These are phyloP conservation scores for Coleophoma crateriformis DNA, from an alignment of 2,329 filamentous ascomycete species.

Conservation along the genomic window DNA sequence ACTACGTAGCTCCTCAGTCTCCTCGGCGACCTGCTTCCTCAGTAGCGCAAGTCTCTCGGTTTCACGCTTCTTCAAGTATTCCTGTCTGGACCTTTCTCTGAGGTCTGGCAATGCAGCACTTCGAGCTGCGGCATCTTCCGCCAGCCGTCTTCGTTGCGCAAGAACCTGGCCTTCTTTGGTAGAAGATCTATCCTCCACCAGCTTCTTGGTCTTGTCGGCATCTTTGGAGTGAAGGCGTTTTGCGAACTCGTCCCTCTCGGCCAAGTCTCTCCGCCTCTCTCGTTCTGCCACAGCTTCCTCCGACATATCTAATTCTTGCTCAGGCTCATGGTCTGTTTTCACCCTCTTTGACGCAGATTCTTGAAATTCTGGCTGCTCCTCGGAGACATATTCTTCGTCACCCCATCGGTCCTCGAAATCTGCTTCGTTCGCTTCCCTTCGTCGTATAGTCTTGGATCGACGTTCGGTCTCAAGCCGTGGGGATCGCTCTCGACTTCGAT, in stretches of 20 bases:
- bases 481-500: slow-evolving; percentile 27
- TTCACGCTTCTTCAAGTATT: slow-evolving; percentile 91
- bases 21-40: slow-evolving; percentile 84
- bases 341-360: slow-evolving; percentile 68
- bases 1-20: slow-evolving; percentile 73
- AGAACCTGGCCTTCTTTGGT: slow-evolving; percentile 50
- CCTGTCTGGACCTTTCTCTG: slow-evolving; percentile 77
- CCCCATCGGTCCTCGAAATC: slow-evolving; percentile 78
- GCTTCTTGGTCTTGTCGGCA: slow-evolving; percentile 62
- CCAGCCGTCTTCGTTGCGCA: slow-evolving; percentile 55
- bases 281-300: slow-evolving; percentile 53
- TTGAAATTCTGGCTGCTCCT: slow-evolving; percentile 53
- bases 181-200: slow-evolving; percentile 52
- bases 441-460: slow-evolving; percentile 44
- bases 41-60: slow-evolving; percentile 80
- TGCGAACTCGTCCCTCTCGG: slow-evolving; percentile 76
- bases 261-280: slow-evolving; percentile 59
- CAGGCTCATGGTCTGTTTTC: slow-evolving; percentile 54
- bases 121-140: slow-evolving; percentile 62
- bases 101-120: slow-evolving; percentile 73
- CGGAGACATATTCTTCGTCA: slow-evolving; percentile 60
- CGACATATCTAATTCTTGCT: slow-evolving; percentile 45
- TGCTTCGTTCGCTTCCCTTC: slow-evolving; percentile 43
- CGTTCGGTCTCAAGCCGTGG: slow-evolving; percentile 31
- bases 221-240: slow-evolving; percentile 69